phyloP scores from a whole-genome alignment of 345 rosid genomes.

The Salix udensis region DNA sequence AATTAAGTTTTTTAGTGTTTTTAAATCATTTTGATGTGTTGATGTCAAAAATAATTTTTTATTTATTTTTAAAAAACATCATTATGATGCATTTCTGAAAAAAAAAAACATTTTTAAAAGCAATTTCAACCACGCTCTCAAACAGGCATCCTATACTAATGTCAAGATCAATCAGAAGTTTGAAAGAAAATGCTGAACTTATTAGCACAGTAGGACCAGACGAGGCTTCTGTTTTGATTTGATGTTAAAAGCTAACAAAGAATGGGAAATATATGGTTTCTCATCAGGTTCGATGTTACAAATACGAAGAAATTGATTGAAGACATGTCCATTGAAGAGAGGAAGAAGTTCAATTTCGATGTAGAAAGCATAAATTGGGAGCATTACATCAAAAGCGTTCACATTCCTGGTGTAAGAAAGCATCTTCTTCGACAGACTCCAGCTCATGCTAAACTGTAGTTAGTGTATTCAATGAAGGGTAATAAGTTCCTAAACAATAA shows the following conservation, averaged over 20 bases:
- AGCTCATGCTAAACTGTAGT: neutral
- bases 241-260: neutral
- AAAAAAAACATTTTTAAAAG: too few relatives aligned
- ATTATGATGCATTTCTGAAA: too few relatives aligned
- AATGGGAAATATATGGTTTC: neutral
- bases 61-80: too few relatives aligned
- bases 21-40: too few relatives aligned
- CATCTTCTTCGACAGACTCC: neutral
- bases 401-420: slow-evolving; percentile 23
- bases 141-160: neutral
- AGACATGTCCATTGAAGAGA: slow-evolving; percentile 35
- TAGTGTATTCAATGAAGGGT: neutral
- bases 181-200: too few relatives aligned
- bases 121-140: too few relatives aligned
- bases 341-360: slow-evolving; percentile 24
- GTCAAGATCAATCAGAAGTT: neutral
- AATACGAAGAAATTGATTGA: slow-evolving; percentile 25
- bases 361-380: slow-evolving; percentile 34
- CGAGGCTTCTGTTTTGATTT: neutral
- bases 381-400: slow-evolving; percentile 31
- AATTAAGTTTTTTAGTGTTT: too few relatives aligned
- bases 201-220: neutral
- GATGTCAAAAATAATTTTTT: too few relatives aligned
- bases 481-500: too few relatives aligned
- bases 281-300: slow-evolving; percentile 31